phyloP scores from a whole-genome alignment of 2,329 filamentous ascomycete species.

The Colletotrichum agaves region DNA sequence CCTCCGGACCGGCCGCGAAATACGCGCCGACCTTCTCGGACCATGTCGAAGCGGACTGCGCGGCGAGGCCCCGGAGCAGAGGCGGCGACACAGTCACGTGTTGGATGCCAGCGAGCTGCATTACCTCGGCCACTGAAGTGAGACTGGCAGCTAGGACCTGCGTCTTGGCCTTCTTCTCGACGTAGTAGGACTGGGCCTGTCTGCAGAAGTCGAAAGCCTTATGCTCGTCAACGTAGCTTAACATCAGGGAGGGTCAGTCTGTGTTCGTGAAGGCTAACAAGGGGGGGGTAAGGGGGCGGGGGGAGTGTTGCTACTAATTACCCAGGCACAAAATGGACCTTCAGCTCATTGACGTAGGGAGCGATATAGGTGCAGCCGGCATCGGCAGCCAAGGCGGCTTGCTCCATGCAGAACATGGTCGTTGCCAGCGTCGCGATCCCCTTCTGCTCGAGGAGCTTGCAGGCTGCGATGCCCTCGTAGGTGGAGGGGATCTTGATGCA shows the following conservation, averaged over 20 bases:
- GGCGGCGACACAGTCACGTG: constrained; percentile 69
- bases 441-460: constrained; percentile 60
- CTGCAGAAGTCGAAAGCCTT: constrained; percentile 63
- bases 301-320: constrained; percentile 48
- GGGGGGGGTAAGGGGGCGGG: too few relatives aligned
- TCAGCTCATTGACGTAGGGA: constrained; percentile 73
- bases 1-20: constrained; percentile 45
- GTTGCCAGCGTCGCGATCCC: constrained; percentile 71
- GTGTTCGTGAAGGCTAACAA: too few relatives aligned
- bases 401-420: constrained; percentile 70
- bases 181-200: constrained; percentile 64
- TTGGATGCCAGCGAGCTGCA: constrained; percentile 65
- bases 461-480: constrained; percentile 72
- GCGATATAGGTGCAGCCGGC: constrained; percentile 70
- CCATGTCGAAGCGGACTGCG: constrained; percentile 47
- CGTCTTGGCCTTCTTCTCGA: constrained; percentile 53
- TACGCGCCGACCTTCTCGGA: constrained; percentile 45
- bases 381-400: constrained; percentile 67
- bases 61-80: constrained; percentile 59
- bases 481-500: constrained; percentile 73
- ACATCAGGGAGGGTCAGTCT: neutral
- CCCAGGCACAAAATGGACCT: constrained; percentile 67
- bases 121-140: constrained; percentile 67
- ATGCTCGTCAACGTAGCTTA: constrained; percentile 58
- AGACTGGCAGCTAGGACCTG: constrained; percentile 67